Evolutionary conservation across 176 grass and related monocot species (phyloP).

Genomic region (Triticum timopheevii): DNA sequence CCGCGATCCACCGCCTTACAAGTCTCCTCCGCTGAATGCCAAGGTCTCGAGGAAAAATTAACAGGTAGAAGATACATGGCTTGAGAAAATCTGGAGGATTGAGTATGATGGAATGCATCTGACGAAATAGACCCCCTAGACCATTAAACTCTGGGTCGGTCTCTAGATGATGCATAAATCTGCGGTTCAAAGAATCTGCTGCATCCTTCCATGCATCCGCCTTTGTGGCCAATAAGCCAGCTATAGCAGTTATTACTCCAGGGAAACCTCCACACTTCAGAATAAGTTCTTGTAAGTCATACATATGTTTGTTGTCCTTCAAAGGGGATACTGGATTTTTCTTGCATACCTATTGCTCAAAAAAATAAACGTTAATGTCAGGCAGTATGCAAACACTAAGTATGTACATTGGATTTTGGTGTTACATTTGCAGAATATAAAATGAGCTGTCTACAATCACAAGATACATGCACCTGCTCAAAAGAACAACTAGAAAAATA

Average conservation of each 20-base stretch:
- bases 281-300: background rate
- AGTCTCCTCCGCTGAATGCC: background rate
- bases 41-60: slow-evolving; percentile 20
- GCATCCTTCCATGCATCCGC: background rate
- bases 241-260: slow-evolving; percentile 28
- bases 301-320: background rate
- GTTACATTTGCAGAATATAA: background rate
- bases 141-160: background rate
- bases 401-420: background rate
- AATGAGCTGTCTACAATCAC: background rate
- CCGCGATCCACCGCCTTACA: background rate
- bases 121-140: background rate
- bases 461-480: background rate
- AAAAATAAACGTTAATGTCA: background rate
- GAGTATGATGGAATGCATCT: background rate
- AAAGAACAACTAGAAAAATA: background rate
- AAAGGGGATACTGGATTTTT: background rate
- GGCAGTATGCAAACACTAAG: background rate
- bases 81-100: background rate
- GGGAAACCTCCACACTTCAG: slow-evolving; percentile 18
- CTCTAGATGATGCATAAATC: background rate
- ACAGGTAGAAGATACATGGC: slow-evolving; percentile 19
- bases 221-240: background rate
- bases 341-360: background rate
- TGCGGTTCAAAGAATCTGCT: background rate